A percentile compares a stretch with the other conserved stretches of the same genome.
phyloP scores from a whole-genome alignment of 495 filamentous ascomycete genomes.

The Penicillium maclennaniae region DNA sequence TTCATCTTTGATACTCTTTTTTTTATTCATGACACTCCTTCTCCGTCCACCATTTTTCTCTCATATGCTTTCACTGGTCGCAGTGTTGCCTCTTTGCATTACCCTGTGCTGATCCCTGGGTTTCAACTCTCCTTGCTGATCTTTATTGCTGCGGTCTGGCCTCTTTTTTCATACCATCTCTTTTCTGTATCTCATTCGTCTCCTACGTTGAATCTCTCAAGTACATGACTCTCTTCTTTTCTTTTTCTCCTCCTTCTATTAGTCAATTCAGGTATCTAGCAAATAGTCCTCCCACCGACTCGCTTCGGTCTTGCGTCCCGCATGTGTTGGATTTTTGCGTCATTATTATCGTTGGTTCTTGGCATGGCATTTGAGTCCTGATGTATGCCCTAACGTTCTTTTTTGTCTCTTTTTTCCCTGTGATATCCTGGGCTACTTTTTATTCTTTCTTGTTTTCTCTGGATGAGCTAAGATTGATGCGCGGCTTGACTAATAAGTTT shows the following conservation, averaged over 20 bases:
- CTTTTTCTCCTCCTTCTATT: conserved; percentile 21
- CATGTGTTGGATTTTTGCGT: neutral
- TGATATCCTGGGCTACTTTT: neutral
- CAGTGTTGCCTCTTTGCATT: conserved; percentile 14
- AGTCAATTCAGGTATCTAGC: conserved; percentile 39
- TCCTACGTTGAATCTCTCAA: conserved; percentile 36
- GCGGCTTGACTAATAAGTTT: neutral
- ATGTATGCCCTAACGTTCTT: neutral
- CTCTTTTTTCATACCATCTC: conserved; percentile 36
- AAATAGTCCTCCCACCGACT: conserved; percentile 25
- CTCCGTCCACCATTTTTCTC: conserved; percentile 3
- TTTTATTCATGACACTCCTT: conserved; percentile 1
- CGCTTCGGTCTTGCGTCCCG: neutral
- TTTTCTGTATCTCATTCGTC: conserved; percentile 37
- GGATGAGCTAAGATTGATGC: neutral
- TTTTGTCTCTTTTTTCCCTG: neutral
- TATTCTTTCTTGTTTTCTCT: too few species aligned
- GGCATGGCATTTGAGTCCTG: too few species aligned
- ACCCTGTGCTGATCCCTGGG: conserved; percentile 17
- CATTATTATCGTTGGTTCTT: neutral
- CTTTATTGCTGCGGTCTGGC: conserved; percentile 26
- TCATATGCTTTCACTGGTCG: conserved; percentile 6
- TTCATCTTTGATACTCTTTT: conserved; percentile 10
- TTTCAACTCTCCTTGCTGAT: conserved; percentile 21
- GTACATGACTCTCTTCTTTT: conserved; percentile 29